Evolutionary conservation across 495 filamentous ascomycete genomes (phyloP).

Genomic region (Neurospora africana): DNA sequence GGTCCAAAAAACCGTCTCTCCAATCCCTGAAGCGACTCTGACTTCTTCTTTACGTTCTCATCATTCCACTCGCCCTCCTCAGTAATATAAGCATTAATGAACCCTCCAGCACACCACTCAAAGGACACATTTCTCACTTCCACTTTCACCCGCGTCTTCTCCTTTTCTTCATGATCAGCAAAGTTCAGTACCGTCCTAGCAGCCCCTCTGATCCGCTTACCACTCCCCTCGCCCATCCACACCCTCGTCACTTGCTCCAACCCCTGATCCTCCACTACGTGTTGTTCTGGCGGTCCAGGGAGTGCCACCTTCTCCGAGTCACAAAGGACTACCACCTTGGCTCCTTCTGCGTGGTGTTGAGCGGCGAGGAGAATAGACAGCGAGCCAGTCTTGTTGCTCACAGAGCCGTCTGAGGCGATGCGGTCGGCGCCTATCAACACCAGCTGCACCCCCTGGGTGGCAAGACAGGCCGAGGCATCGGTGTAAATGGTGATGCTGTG

Average conservation of each 20-base stretch:
- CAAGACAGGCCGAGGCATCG: conserved; percentile 49
- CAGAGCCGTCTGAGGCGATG: conserved; percentile 43
- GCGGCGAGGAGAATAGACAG: conserved; percentile 44
- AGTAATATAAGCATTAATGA: conserved; percentile 47
- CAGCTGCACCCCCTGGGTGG: conserved; percentile 35
- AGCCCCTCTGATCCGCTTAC: conserved; percentile 9
- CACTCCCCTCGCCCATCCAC: conserved; percentile 30
- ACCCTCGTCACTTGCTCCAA: conserved; percentile 32
- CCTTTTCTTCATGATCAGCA: neutral
- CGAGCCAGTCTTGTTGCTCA: conserved; percentile 59
- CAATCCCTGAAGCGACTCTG: conserved; percentile 18
- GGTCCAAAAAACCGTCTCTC: conserved; percentile 21
- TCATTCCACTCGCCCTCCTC: conserved; percentile 34
- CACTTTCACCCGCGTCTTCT: conserved; percentile 15
- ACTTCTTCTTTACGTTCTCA: conserved; percentile 21
- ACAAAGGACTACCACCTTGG: conserved; percentile 42
- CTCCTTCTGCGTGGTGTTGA: conserved; percentile 23
- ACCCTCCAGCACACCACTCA: conserved; percentile 48
- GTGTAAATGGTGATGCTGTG: conserved; percentile 41
- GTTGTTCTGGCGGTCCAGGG: conserved; percentile 20
- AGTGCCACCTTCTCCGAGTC: conserved; percentile 51
- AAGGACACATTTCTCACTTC: conserved; percentile 51
- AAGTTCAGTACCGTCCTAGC: conserved; percentile 1
- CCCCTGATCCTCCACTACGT: conserved; percentile 40
- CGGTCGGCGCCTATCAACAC: conserved; percentile 54